Conservation (phyloP, 768 basidiomycete species). For the Mycena galopus region DNA sequence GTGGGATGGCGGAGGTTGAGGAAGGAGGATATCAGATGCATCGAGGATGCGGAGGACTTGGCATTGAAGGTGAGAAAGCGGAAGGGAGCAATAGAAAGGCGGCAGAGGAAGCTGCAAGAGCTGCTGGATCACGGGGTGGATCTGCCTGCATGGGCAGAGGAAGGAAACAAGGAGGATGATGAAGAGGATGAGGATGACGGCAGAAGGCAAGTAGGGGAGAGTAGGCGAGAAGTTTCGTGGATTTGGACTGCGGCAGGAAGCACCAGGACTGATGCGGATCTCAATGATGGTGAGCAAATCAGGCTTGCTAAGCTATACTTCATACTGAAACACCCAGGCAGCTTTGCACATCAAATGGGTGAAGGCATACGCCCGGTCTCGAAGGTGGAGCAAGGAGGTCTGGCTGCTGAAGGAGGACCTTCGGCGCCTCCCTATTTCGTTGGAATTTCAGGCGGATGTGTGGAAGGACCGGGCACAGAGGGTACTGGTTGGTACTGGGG, state of each 20-base stretch:
- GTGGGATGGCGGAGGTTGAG: slow-evolving; percentile 9
- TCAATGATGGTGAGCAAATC: slow-evolving; percentile 14
- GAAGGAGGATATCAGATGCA: slow-evolving; percentile 13
- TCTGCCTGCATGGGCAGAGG: background rate
- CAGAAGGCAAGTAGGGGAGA: background rate
- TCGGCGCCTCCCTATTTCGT: background rate
- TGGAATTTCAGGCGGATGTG: slow-evolving; percentile 1
- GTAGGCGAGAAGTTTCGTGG: slow-evolving; percentile 5
- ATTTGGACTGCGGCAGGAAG: slow-evolving; percentile 11
- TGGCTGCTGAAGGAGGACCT: slow-evolving; percentile 27
- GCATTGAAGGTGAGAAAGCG: background rate
- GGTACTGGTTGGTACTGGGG: background rate
- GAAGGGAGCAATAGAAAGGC: background rate
- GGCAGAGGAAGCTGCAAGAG: background rate
- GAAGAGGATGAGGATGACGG: background rate
- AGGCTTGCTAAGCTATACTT: background rate
- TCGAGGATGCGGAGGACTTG: slow-evolving; percentile 13
- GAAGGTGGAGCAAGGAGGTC: slow-evolving; percentile 32
- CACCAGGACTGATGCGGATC: background rate
- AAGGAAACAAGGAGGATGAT: background rate
- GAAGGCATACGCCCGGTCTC: slow-evolving; percentile 9
- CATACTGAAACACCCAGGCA: background rate
- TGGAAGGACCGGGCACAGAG: slow-evolving; percentile 3
- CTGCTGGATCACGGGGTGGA: background rate
- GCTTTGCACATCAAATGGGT: slow-evolving; percentile 29